Evolutionary conservation across 78 protist genomes (phyloP).

Genomic region (slime mould (Dictyostelium discoideum)): DNA sequence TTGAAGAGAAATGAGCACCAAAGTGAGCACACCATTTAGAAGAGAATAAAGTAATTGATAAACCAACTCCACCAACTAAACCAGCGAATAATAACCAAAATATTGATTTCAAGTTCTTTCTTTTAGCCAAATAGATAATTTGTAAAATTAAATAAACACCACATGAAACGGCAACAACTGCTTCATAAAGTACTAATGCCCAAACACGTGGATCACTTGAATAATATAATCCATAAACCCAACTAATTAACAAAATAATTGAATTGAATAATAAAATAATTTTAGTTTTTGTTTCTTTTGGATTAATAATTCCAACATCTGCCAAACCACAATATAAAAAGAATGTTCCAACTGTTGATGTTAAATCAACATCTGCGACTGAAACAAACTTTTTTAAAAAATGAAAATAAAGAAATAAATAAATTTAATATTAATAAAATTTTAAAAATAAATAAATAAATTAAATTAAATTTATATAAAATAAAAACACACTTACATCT

Average conservation of each 20-base stretch:
- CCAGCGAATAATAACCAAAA: neutral
- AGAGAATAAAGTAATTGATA: neutral
- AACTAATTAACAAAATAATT: neutral
- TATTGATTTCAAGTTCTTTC: neutral
- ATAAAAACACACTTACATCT: neutral
- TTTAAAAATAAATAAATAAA: neutral
- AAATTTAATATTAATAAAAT: neutral
- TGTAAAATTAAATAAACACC: neutral
- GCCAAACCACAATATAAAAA: slow-evolving; percentile 31
- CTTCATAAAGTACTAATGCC: neutral
- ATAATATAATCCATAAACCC: neutral
- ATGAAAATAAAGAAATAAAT: neutral
- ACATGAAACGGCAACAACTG: slow-evolving; percentile 9
- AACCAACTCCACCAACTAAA: slow-evolving; percentile 12
- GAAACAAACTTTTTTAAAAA: neutral
- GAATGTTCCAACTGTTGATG: slow-evolving; percentile 18
- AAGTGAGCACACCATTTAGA: slow-evolving; percentile 3
- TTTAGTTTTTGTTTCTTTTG: neutral
- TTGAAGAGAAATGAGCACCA: neutral
- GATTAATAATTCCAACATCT: neutral
- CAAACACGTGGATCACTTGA: neutral
- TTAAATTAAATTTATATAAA: neutral
- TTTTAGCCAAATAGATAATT: neutral
- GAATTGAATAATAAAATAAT: neutral
- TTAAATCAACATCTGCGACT: slow-evolving; percentile 12